Conservation (phyloP, 352 stramenopile species). For the Phytophthora tubulina region DNA sequence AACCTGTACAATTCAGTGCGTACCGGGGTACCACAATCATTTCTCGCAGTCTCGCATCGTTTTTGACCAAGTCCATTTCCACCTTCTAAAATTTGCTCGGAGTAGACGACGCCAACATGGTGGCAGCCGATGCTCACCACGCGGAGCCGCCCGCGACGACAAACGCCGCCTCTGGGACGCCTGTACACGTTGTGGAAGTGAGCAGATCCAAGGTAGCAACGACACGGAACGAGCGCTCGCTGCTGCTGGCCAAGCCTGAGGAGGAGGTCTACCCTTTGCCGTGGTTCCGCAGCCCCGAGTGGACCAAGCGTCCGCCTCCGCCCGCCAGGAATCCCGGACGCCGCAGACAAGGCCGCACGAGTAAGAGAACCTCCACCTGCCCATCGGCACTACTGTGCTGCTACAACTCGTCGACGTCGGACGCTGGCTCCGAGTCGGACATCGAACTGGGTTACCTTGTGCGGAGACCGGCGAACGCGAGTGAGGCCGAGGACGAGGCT, state of each 20-base stretch:
- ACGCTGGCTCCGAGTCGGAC: constrained; percentile 54
- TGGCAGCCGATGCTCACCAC: constrained; percentile 34
- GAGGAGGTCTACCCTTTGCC: constrained; percentile 80
- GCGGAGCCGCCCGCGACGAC: constrained; percentile 6
- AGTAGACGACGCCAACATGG: constrained; percentile 18
- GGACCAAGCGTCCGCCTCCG: constrained; percentile 41
- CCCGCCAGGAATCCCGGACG: constrained; percentile 13
- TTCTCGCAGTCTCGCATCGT: not conserved
- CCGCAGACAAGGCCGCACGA: not conserved
- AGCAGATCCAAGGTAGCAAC: constrained; percentile 33
- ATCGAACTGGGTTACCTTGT: constrained; percentile 54
- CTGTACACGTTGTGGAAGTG: constrained; percentile 26
- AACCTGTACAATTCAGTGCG: no score
- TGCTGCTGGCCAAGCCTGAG: constrained; percentile 57
- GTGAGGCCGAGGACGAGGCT: constrained; percentile 38
- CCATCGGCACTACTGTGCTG: constrained; percentile 23
- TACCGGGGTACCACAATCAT: not conserved
- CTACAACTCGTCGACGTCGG: constrained; percentile 29
- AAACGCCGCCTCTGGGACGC: not conserved
- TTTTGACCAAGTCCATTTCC: constrained; percentile 7
- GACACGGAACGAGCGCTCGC: constrained; percentile 49
- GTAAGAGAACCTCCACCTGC: constrained; percentile 6
- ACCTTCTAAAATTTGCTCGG: constrained; percentile 3
- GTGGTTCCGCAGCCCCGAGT: constrained; percentile 83
- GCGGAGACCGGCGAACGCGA: constrained; percentile 29